Evolutionary conservation across 805 yeast species (phyloP).

Genomic region (Vanderwaltozyma tropicalis): DNA sequence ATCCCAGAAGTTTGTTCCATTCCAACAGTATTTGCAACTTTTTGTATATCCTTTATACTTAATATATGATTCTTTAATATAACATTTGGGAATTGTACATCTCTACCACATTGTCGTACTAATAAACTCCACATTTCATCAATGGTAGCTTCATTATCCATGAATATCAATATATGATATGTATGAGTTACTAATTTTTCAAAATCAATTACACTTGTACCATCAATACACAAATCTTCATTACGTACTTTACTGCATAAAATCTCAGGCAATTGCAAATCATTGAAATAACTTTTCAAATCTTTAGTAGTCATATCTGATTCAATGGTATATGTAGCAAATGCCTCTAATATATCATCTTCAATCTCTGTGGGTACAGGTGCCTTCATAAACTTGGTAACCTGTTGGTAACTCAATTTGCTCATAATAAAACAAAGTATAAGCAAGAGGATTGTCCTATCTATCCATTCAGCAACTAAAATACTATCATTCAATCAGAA

Average conservation of each 20-base stretch:
- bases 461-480: no score
- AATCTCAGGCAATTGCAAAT: conserved; percentile 26
- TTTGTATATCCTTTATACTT: conserved; percentile 31
- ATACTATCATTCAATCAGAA: no score
- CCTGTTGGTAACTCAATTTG: conserved; percentile 11
- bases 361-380: conserved; percentile 36
- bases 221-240: conserved; percentile 29
- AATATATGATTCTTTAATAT: conserved; percentile 18
- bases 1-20: conserved; percentile 26
- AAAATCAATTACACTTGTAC: conserved; percentile 38
- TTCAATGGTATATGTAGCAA: conserved; percentile 33
- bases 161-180: conserved; percentile 32
- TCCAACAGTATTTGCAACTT: conserved; percentile 25
- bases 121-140: conserved; percentile 35
- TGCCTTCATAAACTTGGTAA: conserved; percentile 23
- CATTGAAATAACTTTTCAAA: conserved; percentile 22
- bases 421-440: background rate
- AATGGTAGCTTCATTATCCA: conserved; percentile 30
- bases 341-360: conserved; percentile 35
- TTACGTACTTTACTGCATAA: conserved; percentile 22
- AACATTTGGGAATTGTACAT: conserved; percentile 13
- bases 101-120: conserved; percentile 18
- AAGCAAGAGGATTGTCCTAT: background rate
- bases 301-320: conserved; percentile 32
- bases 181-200: conserved; percentile 35